Evolutionary conservation across 768 basidiomycete species (phyloP).

Genomic region (Neoboletus subvelutipes): DNA sequence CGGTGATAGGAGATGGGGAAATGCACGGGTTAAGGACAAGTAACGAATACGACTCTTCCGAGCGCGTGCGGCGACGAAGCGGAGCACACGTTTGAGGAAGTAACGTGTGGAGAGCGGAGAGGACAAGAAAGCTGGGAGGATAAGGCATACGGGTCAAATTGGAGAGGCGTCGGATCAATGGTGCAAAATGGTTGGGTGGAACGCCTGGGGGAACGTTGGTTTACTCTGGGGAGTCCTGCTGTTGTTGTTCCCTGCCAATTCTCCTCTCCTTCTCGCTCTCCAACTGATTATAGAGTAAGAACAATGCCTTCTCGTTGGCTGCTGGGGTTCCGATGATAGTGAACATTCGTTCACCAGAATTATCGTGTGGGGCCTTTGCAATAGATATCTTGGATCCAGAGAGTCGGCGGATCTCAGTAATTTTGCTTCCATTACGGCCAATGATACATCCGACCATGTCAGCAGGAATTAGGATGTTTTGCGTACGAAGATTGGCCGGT

Average conservation of each 20-base stretch:
- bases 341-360: slow-evolving; percentile 99
- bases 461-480: slow-evolving; percentile 98
- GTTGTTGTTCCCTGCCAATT: slow-evolving; percentile 80
- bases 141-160: slow-evolving; percentile 25
- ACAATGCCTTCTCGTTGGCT: slow-evolving; percentile 96
- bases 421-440: slow-evolving; percentile 95
- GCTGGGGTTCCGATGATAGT: slow-evolving; percentile 96
- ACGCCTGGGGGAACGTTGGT: neutral
- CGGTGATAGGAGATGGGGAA: no score
- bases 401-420: slow-evolving; percentile 97
- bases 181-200: slow-evolving; percentile 8
- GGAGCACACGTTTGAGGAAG: slow-evolving; percentile 9
- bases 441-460: slow-evolving; percentile 99
- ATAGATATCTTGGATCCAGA: slow-evolving; percentile 98
- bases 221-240: slow-evolving; percentile 65
- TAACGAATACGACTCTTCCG: slow-evolving; percentile 23
- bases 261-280: slow-evolving; percentile 96
- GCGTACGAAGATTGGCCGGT: slow-evolving; percentile 86
- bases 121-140: slow-evolving; percentile 31
- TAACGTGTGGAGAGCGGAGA: slow-evolving; percentile 14
- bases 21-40: slow-evolving; percentile 27
- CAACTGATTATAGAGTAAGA: slow-evolving; percentile 94
- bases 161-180: slow-evolving; percentile 17
- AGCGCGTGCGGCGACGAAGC: slow-evolving; percentile 11
- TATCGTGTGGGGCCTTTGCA: slow-evolving; percentile 98